Percentiles rank a stretch among this genome's conserved stretches.
Conservation (phyloP, 2,329 filamentous ascomycete species). For the Mariannaea elegans region DNA sequence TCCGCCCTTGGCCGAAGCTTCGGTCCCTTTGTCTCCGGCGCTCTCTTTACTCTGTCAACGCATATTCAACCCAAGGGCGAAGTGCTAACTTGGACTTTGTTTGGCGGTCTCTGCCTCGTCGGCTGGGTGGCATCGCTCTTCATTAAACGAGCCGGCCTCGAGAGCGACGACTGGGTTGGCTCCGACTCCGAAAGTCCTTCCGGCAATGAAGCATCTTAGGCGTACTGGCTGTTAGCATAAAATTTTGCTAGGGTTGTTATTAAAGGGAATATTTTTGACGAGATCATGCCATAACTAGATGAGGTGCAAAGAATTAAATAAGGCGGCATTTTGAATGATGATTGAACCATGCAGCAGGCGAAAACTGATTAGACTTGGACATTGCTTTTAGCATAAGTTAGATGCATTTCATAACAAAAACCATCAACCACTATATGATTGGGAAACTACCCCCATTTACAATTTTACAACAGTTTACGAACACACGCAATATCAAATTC, state of each 20-base stretch:
- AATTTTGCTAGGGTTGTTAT: too few species aligned
- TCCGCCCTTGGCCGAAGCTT: constrained; percentile 89
- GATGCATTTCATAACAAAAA: neutral
- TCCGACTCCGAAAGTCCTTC: constrained; percentile 38
- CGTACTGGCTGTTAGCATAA: neutral
- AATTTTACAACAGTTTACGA: too few species aligned
- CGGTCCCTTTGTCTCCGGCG: constrained; percentile 88
- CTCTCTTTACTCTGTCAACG: constrained; percentile 82
- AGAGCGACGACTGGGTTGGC: constrained; percentile 64
- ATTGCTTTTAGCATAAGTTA: neutral
- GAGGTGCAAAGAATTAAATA: neutral
- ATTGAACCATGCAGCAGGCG: neutral
- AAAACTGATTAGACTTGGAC: neutral
- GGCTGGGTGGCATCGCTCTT: constrained; percentile 84
- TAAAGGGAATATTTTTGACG: neutral
- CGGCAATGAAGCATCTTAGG: constrained; percentile 34
- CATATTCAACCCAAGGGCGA: constrained; percentile 82
- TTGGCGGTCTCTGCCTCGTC: constrained; percentile 81
- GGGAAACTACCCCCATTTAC: too few species aligned
- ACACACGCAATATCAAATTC: too few species aligned
- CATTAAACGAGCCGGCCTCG: constrained; percentile 71
- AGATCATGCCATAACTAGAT: constrained; percentile 8
- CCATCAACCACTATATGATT: neutral
- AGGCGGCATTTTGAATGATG: neutral
- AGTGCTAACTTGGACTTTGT: constrained; percentile 84